These are phyloP conservation scores for Neobulgaria alba DNA, from an alignment of 2,329 filamentous ascomycete species.

Conservation along the genomic window DNA sequence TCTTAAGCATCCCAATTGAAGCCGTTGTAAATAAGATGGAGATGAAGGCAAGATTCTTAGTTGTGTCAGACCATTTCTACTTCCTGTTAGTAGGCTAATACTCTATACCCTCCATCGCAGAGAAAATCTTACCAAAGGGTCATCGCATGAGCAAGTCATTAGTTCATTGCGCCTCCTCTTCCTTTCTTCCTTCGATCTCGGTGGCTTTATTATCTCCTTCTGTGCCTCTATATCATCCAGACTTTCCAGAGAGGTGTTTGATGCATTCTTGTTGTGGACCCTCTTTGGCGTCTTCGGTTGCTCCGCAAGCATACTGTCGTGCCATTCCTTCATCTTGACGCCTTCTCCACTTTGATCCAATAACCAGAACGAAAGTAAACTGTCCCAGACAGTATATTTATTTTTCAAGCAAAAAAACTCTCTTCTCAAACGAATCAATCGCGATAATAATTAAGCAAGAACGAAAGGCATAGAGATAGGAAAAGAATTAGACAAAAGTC, in stretches of 20 bases:
- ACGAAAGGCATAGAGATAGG: neutral
- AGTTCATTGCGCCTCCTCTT: neutral
- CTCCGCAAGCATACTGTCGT: neutral
- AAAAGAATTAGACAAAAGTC: neutral
- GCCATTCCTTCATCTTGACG: neutral
- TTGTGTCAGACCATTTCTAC: conserved; percentile 49
- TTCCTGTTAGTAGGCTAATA: neutral
- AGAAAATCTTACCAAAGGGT: neutral
- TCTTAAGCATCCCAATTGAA: conserved; percentile 44
- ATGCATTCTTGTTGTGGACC: neutral
- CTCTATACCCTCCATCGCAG: neutral
- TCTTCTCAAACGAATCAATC: neutral
- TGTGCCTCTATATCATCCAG: neutral
- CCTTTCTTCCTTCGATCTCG: neutral
- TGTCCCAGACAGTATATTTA: neutral
- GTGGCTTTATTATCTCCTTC: neutral
- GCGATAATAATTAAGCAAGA: neutral
- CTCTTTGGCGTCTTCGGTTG: neutral
- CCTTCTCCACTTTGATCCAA: neutral
- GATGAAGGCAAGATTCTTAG: conserved; percentile 42
- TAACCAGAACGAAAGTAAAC: neutral
- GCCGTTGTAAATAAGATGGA: conserved; percentile 40
- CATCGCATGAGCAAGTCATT: neutral
- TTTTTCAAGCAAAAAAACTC: neutral
- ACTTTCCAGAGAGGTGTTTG: neutral